phyloP scores from a whole-genome alignment of 1,139 yeast genomes.

The Hanseniaspora sp. region DNA sequence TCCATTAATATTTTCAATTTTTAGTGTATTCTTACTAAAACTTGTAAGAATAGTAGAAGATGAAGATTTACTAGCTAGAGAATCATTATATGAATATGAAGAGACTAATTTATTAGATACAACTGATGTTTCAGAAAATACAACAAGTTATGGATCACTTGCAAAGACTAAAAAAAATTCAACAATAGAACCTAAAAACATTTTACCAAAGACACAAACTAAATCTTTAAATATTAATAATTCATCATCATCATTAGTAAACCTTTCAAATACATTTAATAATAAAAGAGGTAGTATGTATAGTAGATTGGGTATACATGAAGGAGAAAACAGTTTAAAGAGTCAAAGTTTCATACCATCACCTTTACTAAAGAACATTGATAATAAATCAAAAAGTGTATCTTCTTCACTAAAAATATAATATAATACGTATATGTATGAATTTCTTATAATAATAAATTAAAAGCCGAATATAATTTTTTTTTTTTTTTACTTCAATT shows the following conservation, averaged over 20 bases:
- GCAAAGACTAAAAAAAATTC: neutral
- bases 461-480: too few relatives aligned
- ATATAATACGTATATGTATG: too few relatives aligned
- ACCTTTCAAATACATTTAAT: neutral
- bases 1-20: slow-evolving; percentile 22
- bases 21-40: slow-evolving; percentile 20
- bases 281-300: neutral
- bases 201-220: neutral
- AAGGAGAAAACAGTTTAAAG: neutral
- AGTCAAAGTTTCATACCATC: neutral
- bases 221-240: neutral
- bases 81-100: slow-evolving; percentile 14
- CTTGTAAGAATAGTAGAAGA: slow-evolving; percentile 21
- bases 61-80: slow-evolving; percentile 18
- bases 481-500: too few relatives aligned
- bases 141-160: neutral
- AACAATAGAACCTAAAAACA: neutral
- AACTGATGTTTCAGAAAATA: neutral
- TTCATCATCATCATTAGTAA: neutral
- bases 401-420: too few relatives aligned
- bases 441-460: too few relatives aligned
- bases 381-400: too few relatives aligned
- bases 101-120: neutral
- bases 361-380: neutral
- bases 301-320: neutral